A percentile compares a stretch with the other conserved stretches of the same genome.
phyloP scores from a whole-genome alignment of 2,329 filamentous ascomycete genomes.

The Epicoccum sorghinum region DNA sequence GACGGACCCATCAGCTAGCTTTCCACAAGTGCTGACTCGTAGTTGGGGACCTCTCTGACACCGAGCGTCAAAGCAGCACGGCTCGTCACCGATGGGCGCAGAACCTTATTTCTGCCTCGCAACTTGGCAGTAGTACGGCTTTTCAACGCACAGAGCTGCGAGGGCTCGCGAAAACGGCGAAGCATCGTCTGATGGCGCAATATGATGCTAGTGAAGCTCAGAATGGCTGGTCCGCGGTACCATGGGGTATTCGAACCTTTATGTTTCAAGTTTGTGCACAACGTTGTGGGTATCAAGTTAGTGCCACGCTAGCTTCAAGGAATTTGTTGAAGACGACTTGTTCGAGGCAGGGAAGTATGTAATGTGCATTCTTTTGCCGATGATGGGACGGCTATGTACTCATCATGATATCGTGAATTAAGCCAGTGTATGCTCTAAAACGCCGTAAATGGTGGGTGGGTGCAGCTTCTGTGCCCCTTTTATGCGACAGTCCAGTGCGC shows the following conservation, averaged over 20 bases:
- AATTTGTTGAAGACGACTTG: not conserved
- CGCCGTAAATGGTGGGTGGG: slow-evolving; percentile 16
- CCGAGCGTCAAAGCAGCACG: not conserved
- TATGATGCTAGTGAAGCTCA: not conserved
- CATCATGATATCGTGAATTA: slow-evolving; percentile 20
- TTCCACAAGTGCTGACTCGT: slow-evolving; percentile 13
- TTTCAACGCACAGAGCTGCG: not conserved
- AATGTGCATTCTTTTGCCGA: slow-evolving; percentile 18
- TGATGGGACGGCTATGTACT: slow-evolving; percentile 20
- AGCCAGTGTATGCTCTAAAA: slow-evolving; percentile 17
- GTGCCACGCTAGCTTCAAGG: not conserved
- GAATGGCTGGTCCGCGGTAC: not conserved
- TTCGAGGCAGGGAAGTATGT: slow-evolving; percentile 10
- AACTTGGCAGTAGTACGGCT: slow-evolving; percentile 2
- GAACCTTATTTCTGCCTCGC: slow-evolving; percentile 12
- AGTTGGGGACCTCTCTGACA: slow-evolving; percentile 12
- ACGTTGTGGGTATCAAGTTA: not conserved
- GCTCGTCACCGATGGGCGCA: not conserved
- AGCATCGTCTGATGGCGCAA: not conserved
- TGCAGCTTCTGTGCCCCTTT: slow-evolving; percentile 14
- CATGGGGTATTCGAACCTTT: slow-evolving; percentile 1
- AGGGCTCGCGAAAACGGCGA: not conserved
- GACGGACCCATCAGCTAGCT: not conserved
- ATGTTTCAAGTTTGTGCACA: slow-evolving; percentile 4
- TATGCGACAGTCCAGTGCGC: slow-evolving; percentile 17